Percentiles rank a stretch among this genome's conserved stretches.
phyloP scores from a whole-genome alignment of 2,329 filamentous ascomycete genomes.

The Epichloe hybrida region DNA sequence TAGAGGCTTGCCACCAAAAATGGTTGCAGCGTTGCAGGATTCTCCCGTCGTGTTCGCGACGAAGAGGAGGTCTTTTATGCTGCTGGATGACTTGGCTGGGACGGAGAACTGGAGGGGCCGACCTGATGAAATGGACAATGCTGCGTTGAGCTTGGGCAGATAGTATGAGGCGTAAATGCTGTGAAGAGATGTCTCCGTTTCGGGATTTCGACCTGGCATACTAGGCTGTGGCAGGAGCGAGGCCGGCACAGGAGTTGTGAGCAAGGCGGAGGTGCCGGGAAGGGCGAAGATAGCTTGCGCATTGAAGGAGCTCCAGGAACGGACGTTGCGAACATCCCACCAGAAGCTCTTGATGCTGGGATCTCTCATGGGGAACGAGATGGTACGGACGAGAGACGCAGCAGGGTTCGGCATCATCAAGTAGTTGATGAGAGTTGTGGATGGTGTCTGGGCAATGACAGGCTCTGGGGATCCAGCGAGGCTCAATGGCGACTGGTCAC shows the following conservation, averaged over 20 bases:
- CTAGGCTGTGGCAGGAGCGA: slow-evolving; percentile 46
- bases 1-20: slow-evolving; percentile 33
- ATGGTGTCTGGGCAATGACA: slow-evolving; percentile 23
- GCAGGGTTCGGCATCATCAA: slow-evolving; percentile 70
- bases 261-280: slow-evolving; percentile 56
- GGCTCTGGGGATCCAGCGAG: slow-evolving; percentile 28
- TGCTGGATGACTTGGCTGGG: slow-evolving; percentile 18
- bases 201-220: slow-evolving; percentile 51
- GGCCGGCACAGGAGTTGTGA: slow-evolving; percentile 54
- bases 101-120: slow-evolving; percentile 43
- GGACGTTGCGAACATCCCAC: slow-evolving; percentile 88
- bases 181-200: slow-evolving; percentile 66
- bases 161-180: slow-evolving; percentile 66
- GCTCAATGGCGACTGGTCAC: slow-evolving; percentile 32
- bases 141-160: slow-evolving; percentile 75
- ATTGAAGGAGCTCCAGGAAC: slow-evolving; percentile 72
- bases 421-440: slow-evolving; percentile 63
- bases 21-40: slow-evolving; percentile 38
- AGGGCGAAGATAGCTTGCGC: slow-evolving; percentile 57
- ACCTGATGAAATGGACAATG: slow-evolving; percentile 62
- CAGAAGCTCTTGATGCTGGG: slow-evolving; percentile 73
- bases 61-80: slow-evolving; percentile 44
- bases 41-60: slow-evolving; percentile 49
- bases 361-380: slow-evolving; percentile 55
- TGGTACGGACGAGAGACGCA: slow-evolving; percentile 65